Percentiles rank a stretch among this genome's conserved stretches.
phyloP scores from a whole-genome alignment of 2,329 filamentous ascomycete species.

The Aspergillus brasiliensis region DNA sequence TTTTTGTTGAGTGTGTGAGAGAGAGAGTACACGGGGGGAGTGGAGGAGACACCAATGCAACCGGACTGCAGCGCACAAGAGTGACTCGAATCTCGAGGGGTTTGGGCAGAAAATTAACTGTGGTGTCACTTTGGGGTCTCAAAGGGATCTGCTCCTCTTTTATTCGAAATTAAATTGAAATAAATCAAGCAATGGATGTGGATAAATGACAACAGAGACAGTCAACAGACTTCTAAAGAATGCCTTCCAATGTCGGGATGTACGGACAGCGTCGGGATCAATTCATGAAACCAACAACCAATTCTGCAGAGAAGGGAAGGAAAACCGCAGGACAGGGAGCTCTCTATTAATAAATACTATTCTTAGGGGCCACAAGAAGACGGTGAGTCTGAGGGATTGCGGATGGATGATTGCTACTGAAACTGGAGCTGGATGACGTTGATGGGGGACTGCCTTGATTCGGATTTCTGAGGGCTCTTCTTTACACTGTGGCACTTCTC shows the following conservation, averaged over 20 bases:
- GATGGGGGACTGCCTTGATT: slow-evolving; percentile 1
- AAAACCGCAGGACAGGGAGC: not conserved
- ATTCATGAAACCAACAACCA: not conserved
- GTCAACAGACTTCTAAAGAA: not conserved
- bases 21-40: not conserved
- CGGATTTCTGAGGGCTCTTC: not conserved
- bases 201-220: not conserved
- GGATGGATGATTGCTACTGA: slow-evolving; percentile 3
- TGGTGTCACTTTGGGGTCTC: not conserved
- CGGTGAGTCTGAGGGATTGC: not conserved
- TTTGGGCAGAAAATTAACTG: not conserved
- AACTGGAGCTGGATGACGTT: slow-evolving; percentile 10
- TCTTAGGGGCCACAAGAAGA: not conserved
- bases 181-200: not conserved
- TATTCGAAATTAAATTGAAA: not conserved
- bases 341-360: not conserved
- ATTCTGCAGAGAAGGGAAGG: not conserved
- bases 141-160: slow-evolving; percentile 2
- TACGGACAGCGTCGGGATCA: not conserved
- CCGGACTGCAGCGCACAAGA: not conserved
- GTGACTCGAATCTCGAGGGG: not conserved
- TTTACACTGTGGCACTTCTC: too few relatives aligned
- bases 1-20: too few relatives aligned
- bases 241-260: not conserved
- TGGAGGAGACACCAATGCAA: not conserved